These are phyloP conservation scores for Coemansia sp. DNA, from an alignment of 192 early-diverging fungal species.

Conservation along the genomic window DNA sequence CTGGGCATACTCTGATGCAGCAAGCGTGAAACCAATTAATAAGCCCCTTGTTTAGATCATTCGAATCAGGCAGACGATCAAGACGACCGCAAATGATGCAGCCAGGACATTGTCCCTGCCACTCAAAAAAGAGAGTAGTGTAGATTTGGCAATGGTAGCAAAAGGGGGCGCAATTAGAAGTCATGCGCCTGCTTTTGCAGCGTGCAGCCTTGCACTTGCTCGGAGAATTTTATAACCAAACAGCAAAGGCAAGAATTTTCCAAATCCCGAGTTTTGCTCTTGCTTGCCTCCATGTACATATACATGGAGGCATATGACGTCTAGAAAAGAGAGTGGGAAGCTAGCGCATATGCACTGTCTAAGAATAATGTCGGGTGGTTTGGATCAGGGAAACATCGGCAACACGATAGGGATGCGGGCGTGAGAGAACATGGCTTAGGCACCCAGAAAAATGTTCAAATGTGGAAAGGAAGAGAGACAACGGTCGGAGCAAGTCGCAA, in stretches of 20 bases:
- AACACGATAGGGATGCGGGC: background rate
- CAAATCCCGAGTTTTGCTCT: background rate
- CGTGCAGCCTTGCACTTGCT: background rate
- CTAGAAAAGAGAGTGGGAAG: background rate
- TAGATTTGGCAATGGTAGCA: background rate
- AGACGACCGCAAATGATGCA: background rate
- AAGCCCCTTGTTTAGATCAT: background rate
- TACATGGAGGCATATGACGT: background rate
- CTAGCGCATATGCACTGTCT: background rate
- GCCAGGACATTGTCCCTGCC: background rate
- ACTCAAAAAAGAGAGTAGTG: background rate
- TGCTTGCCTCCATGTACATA: background rate
- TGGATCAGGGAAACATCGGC: background rate
- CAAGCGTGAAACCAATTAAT: background rate
- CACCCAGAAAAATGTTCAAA: background rate
- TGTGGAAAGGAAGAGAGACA: background rate
- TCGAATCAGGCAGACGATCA: constrained; percentile 3
- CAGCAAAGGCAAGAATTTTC: background rate
- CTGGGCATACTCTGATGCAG: background rate
- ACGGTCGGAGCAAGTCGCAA: background rate
- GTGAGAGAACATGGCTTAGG: background rate
- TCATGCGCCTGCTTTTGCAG: constrained; percentile 3
- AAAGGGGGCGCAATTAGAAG: constrained; percentile 1
- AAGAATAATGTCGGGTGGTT: background rate
- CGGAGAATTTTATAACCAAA: background rate